Percentiles rank a stretch among this genome's conserved stretches.
Evolutionary conservation across 78 protist species (phyloP).

Genomic region (Salpingoeca rosetta): DNA sequence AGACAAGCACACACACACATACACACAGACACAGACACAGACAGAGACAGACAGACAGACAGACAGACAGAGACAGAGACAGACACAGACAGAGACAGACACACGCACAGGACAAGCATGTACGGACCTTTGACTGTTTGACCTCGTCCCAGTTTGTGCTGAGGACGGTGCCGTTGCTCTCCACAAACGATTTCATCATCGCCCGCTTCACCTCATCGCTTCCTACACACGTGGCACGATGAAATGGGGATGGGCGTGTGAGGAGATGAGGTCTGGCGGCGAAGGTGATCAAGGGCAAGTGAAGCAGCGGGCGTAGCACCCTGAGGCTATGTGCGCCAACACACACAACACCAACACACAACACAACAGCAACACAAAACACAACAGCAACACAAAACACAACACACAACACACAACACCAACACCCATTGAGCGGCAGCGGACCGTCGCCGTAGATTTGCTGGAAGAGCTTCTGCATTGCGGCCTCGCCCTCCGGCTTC

Average conservation of each 20-base stretch:
- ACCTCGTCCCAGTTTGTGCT: constrained; percentile 79
- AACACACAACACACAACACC: no score
- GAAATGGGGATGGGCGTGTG: background rate
- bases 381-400: no score
- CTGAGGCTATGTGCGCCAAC: background rate
- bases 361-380: no score
- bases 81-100: background rate
- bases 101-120: constrained; percentile 9
- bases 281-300: background rate
- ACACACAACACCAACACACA: no score
- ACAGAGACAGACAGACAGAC: no score
- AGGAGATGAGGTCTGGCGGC: background rate
- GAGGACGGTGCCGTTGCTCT: constrained; percentile 71
- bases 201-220: constrained; percentile 44
- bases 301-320: background rate
- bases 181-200: constrained; percentile 69
- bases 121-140: constrained; percentile 19
- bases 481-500: constrained; percentile 50
- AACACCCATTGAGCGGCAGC: no score
- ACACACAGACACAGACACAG: no score
- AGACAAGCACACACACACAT: no score
- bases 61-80: no score
- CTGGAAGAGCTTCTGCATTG: constrained; percentile 51
- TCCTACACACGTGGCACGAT: background rate
- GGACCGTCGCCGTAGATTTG: constrained; percentile 38